phyloP scores from a whole-genome alignment of 352 stramenopile genomes.

The Phytophthora fragariaefolia region DNA sequence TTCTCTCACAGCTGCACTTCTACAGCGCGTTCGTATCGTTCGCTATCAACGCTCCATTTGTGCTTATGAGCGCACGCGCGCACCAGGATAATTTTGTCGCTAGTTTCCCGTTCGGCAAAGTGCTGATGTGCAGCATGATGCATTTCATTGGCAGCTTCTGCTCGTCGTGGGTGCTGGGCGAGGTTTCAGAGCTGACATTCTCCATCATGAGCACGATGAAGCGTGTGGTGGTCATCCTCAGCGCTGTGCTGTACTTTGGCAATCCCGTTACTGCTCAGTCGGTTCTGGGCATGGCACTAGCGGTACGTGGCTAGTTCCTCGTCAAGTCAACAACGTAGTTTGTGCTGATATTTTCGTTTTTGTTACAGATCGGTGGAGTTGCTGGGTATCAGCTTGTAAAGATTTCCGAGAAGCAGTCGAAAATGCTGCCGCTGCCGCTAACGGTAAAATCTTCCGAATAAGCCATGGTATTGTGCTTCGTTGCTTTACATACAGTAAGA shows the following conservation, averaged over 20 bases:
- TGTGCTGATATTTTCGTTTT: slow-evolving; percentile 9
- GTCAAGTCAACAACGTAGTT: neutral
- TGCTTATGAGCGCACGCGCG: slow-evolving; percentile 62
- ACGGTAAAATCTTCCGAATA: slow-evolving; percentile 55
- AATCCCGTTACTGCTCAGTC: slow-evolving; percentile 80
- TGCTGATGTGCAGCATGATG: slow-evolving; percentile 85
- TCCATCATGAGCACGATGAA: slow-evolving; percentile 93
- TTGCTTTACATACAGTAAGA: slow-evolving; percentile 34
- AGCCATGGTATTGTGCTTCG: slow-evolving; percentile 10
- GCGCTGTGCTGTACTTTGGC: slow-evolving; percentile 86
- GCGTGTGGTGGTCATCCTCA: slow-evolving; percentile 88
- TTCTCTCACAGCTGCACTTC: slow-evolving; percentile 74
- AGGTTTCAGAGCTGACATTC: slow-evolving; percentile 89
- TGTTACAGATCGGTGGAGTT: slow-evolving; percentile 64
- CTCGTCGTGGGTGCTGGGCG: slow-evolving; percentile 81
- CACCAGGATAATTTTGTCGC: slow-evolving; percentile 64
- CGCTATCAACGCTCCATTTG: slow-evolving; percentile 81
- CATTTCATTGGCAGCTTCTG: slow-evolving; percentile 85
- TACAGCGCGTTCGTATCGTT: slow-evolving; percentile 88
- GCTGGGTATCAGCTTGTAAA: slow-evolving; percentile 85
- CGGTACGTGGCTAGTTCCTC: slow-evolving; percentile 36
- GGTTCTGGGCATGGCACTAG: slow-evolving; percentile 73
- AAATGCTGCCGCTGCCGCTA: slow-evolving; percentile 50
- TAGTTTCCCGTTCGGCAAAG: slow-evolving; percentile 77
- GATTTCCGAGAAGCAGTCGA: slow-evolving; percentile 59